Base-by-base conservation (phyloP, 116 monocot genomes). In the Zostera marina region DNA sequence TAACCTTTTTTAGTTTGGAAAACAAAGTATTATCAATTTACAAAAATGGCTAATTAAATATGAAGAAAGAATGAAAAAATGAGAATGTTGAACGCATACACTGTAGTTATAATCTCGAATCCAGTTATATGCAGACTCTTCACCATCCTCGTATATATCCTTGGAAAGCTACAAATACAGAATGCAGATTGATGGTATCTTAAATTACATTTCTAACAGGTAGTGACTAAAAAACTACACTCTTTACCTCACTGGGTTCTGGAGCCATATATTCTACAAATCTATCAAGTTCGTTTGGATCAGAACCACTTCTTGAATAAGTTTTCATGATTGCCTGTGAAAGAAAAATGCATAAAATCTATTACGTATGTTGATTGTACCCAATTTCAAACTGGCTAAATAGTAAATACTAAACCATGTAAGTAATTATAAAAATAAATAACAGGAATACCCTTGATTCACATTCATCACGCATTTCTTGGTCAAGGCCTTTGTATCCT, bases 241-340 rank as follows among this genome's bases (percentile, higher is more conserved):
- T 19, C 39, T 41, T 12, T 66, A 94, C 94, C 82, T 94, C 94
- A 59, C 81, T 77, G 14, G 79, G 81, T 62, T 68, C 66, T 70
- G 94, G 94, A 66, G 63, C 94, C 88, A 94, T 94, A 71, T 88
- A 94, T 14, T 84, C 79, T 60, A 94, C 75, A 71, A 88, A 94
- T 73, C 88, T 94, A 61, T 88, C 94, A 40, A 57, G 44, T 26
- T 85, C 82, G 63, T 72, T 16, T 58, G 84, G 72, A 70, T 94
- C 88, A 44, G 94, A 73, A 63, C 88, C 73, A 63, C 70, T 87
- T 52, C 63, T 76, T 11, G 77, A 70, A 67, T 73, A 85, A 60
- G 88, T 88, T 69, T 85, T 94, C 88, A 94, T 77, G 60, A 88
- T 64, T 69, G 94, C 94, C 94, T 94, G 76, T 5, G 43, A 68